A percentile compares a stretch with the other conserved stretches of the same genome.
Evolutionary conservation across 345 rosid genomes (phyloP).

Genomic region (Brassica nigra): DNA sequence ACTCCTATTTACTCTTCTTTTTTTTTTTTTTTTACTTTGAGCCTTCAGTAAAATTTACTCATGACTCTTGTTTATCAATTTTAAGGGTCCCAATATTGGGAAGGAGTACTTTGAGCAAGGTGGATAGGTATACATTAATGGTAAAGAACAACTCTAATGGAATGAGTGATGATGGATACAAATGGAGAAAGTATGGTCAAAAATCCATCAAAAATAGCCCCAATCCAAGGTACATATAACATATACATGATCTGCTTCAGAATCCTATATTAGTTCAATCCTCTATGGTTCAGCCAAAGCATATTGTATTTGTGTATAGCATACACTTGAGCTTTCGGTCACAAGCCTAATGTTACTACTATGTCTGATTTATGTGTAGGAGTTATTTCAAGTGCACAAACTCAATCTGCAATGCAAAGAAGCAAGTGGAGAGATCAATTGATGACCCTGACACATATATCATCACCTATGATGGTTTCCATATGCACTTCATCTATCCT

Average conservation of each 20-base stretch:
- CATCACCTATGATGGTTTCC: slow-evolving; percentile 88
- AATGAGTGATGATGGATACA: slow-evolving; percentile 83
- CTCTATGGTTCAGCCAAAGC: background rate
- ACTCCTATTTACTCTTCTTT: background rate
- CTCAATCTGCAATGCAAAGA: slow-evolving; percentile 79
- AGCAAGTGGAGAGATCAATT: slow-evolving; percentile 73
- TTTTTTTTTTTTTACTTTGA: background rate
- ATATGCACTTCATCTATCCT: slow-evolving; percentile 68
- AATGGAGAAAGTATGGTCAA: slow-evolving; percentile 97
- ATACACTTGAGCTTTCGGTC: background rate
- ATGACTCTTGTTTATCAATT: slow-evolving; percentile 17
- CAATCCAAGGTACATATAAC: slow-evolving; percentile 62
- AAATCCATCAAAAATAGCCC: slow-evolving; percentile 87
- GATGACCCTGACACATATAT: slow-evolving; percentile 66
- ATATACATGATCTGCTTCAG: background rate
- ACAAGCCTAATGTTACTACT: background rate
- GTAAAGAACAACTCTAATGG: slow-evolving; percentile 60
- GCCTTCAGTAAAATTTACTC: slow-evolving; percentile 21
- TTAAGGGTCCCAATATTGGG: slow-evolving; percentile 17
- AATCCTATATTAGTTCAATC: background rate
- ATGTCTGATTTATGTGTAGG: slow-evolving; percentile 42
- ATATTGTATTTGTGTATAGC: background rate
- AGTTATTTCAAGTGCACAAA: slow-evolving; percentile 91
- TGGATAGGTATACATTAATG: slow-evolving; percentile 73
- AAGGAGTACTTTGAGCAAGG: slow-evolving; percentile 38